Base-by-base conservation (phyloP, 1,139 yeast species). In the Yamadazyma triangularis region DNA sequence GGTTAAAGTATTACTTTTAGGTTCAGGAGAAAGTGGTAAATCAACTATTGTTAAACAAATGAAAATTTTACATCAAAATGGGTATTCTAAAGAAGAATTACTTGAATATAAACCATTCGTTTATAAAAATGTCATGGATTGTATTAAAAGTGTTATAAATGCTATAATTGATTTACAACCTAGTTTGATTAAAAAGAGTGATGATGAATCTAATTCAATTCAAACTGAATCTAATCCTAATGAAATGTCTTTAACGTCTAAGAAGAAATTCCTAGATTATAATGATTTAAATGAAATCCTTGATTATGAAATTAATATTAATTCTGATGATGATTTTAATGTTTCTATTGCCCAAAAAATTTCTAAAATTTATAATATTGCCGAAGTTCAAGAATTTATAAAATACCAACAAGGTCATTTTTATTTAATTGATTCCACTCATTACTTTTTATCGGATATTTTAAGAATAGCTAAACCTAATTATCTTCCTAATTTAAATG, bases 341-440 rank as follows among this genome's bases (percentile, higher is more conserved):
- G 52, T 56, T 10, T 51, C 48, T 5, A 58, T 80, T 30, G 77
- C 77, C 1, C 34, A 41, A 4, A 64, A 64, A 30, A 71, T 81
- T 33, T 49, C 55, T 15, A 53, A 54, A 15, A 50, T 88, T 22
- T 81, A 91, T 73, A 52, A 61, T 24, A 51, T 48, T 8, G 76
- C 79, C 1, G 73, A 73, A 12, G 86, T 88, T 9, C 66, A 64
- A 39, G 60, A 68, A 24, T 63, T 84, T 42, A 60, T 83, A 30
- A 67, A 68, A 34, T 70, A 73, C 31, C 75, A 80, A 39, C 77
- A 86, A 41, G 78, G 85, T 23, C 78, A 80, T 36, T 88, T 87
- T 48, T 88, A 88, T 53, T 64, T 89, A 30, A 78, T 87, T 71
- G 97, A 89, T 53, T 85, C 95, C 4, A 89, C 96, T 1, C 68